Evolutionary conservation across 352 stramenopile genomes (phyloP).

Genomic region (Phytophthora fragariae): DNA sequence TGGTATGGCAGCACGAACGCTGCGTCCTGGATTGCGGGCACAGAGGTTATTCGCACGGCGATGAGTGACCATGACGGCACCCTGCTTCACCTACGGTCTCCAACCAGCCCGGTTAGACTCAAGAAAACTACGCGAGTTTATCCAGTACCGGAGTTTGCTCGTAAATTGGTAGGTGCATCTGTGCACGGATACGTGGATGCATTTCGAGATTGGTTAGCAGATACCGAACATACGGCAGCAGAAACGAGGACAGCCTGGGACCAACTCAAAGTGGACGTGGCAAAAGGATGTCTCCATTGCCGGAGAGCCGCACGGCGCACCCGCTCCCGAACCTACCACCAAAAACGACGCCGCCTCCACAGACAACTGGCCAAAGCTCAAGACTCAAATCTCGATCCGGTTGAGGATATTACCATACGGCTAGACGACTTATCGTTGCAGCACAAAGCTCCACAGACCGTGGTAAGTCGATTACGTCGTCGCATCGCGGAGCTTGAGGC

Average conservation of each 20-base stretch:
- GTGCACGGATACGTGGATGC: neutral
- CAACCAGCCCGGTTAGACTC: neutral
- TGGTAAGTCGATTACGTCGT: neutral
- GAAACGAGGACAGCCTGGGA: too few species aligned
- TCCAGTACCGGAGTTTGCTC: neutral
- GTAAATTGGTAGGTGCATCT: too few species aligned
- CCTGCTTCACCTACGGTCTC: neutral
- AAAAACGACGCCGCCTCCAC: neutral
- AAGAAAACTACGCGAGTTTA: neutral
- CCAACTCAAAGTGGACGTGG: too few species aligned
- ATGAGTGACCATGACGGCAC: neutral
- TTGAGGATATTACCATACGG: too few species aligned
- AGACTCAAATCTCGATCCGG: too few species aligned
- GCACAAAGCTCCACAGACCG: too few species aligned
- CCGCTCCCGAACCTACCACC: neutral
- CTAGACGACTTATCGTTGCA: too few species aligned
- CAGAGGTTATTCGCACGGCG: too few species aligned
- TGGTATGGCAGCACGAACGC: neutral
- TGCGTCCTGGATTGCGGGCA: too few species aligned
- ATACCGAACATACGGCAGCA: too few species aligned
- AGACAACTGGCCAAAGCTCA: neutral
- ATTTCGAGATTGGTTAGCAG: too few species aligned
- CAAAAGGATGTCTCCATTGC: neutral
- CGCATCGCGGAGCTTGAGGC: neutral
- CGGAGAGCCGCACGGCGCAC: too few species aligned